Base-by-base conservation (phyloP, 2,329 filamentous ascomycete genomes). In the Magnaporthiopsis rhizophila region DNA sequence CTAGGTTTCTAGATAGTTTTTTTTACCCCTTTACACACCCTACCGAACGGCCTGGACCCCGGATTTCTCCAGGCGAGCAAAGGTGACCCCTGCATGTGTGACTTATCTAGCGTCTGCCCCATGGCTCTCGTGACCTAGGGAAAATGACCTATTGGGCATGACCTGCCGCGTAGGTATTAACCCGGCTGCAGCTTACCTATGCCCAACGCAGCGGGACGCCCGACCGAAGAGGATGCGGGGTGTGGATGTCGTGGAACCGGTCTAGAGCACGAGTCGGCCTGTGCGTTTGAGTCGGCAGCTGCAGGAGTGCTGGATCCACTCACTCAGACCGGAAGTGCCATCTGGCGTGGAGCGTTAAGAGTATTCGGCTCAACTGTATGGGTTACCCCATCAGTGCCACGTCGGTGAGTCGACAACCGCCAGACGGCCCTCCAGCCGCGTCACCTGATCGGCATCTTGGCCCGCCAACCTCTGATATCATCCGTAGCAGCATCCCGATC, bases 371-470 rank as follows among this genome's bases (percentile, higher is more conserved):
- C 28, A 30, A 30, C 28, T 30, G 28, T 30, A 30, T 36, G 34
- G 34, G 7, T 36, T 36, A 36, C 21, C n/a, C 6, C 45, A 18
- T 53, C 21, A 21, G 7, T 53, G 45, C 45, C 45, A n/a, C 45
- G 45, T 53, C 45, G 45, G 18, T 53, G 18, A 53, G 45, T 0
- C 45, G 5, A 8, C 45, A 30, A 30, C 28, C 5, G 28, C 28
- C 28, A 30, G 28, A 12, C 34, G 7, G 34, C 7, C 34, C 34
- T 36, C 34, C 1, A 3, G 2, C 34, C 34, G 34, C 34, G 28
- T 61, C 59, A 61, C 59, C 59, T 61, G 59, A 61, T n/a, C 59
- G 59, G 59, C 59, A 61, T 61, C 59, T 45, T 26, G 32, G 12
- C 59, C 38, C 26, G 59, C 32, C 59, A 34, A 32, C 12, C 34